Evolutionary conservation across 306 rosid genomes (phyloP).

Genomic region (Elaeagnus macrophylla): DNA sequence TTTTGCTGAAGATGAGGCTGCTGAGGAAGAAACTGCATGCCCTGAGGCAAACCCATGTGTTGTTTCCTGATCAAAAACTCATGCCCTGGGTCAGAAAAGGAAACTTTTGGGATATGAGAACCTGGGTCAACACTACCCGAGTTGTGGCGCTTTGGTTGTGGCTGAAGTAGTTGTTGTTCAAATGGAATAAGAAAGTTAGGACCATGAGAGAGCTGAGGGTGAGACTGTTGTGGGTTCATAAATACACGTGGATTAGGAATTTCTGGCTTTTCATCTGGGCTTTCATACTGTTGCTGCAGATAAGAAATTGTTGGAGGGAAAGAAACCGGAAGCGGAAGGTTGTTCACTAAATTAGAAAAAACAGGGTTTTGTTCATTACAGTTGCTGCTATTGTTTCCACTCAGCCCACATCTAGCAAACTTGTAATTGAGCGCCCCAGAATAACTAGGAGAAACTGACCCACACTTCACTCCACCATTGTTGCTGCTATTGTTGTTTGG

Average conservation of each 20-base stretch:
- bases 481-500: constrained; percentile 9
- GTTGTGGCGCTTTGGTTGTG: constrained; percentile 36
- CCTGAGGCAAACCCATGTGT: constrained; percentile 25
- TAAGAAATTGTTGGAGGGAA: constrained; percentile 12
- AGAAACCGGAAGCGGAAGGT: constrained; percentile 21
- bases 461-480: constrained; percentile 18
- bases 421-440: constrained; percentile 22
- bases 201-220: constrained; percentile 20
- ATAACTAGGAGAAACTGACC: constrained; percentile 14
- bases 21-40: constrained; percentile 34
- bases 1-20: constrained; percentile 24
- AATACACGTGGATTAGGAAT: constrained; percentile 25
- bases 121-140: constrained; percentile 18
- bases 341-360: constrained; percentile 12
- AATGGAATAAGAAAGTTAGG: constrained; percentile 29
- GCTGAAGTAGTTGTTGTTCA: constrained; percentile 22
- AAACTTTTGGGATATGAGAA: constrained; percentile 26
- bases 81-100: constrained; percentile 22
- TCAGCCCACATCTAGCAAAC: constrained; percentile 16
- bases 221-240: constrained; percentile 18
- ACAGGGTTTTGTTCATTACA: constrained; percentile 20
- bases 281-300: constrained; percentile 15
- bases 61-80: constrained; percentile 27
- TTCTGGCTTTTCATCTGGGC: constrained; percentile 32
- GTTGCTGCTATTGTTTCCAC: constrained; percentile 8